Base-by-base conservation (phyloP, 2,329 filamentous ascomycete species). In the Pseudophaeomoniella oleicola region DNA sequence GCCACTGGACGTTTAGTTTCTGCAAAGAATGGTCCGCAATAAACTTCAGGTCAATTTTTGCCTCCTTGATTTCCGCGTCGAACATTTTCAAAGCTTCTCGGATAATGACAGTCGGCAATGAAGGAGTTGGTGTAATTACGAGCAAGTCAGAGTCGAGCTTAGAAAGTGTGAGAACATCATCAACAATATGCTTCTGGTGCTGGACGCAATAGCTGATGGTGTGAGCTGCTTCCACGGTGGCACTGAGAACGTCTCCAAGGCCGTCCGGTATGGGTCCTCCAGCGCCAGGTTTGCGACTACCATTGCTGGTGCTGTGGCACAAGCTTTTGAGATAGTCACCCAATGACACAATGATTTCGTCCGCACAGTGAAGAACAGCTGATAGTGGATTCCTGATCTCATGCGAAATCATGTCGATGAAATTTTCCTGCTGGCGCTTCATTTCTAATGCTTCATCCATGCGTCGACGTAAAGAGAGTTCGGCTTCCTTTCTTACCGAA, bases 401-500 rank as follows among this genome's bases (percentile, higher is more conserved):
- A 46, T 69, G 65, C 14, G 56, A 61, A 0, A 64, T 67, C 29
- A 67, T 67, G 47, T 69, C 65, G 40, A 69, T 67, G 43, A 69
- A 69, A 37, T 70, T 68, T 36, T 72, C 69, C 41, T 75, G 71
- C 42, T 79, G 75, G n/a, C 72, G 66, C 54, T 88, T 88, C 41
- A 84, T 67, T 50, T 87, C 80, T 2, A 86, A 72, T 0, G 82
- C 84, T 52, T 88, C 82, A 48, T 86, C 74, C 47, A 81, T 78
- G 40, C 81, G 75, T 32, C 77, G 69, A 47, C 72, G 82, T 53
- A 90, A 81, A 19, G 84, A 75, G 33, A 78, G 75, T 53, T 90
- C 83, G 1, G 83, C 82, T 66, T 77, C 78, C 54, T 92, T 92
- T 52, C 88, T 81, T 37, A 81, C 72, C 11, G 78, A 84, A 44